Evolutionary conservation across 202 grass and related monocot genomes (phyloP), one percentile per base, ranked within the genome.

Genomic region (Digitaria exilis): DNA sequence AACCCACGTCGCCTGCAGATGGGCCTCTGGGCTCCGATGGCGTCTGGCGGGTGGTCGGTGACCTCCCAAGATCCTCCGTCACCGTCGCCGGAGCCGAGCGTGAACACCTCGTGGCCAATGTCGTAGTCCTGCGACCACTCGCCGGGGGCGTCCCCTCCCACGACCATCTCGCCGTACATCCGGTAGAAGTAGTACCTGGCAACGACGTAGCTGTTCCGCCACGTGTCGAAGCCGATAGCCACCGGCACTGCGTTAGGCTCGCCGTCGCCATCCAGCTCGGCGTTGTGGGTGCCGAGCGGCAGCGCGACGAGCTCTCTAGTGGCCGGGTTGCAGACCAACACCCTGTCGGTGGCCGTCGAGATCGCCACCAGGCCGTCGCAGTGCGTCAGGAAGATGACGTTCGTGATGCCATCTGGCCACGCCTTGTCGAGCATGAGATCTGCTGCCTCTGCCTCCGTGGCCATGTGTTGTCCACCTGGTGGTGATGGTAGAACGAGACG

Each of bases 71-170:
- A 16, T 0, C 2, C 32, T 8, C 19, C 32, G 32, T 3, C 26
- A 1, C 11, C 42, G n/a, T 19, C 42, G 9, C 82, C n/a, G n/a
- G n/a, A n/a, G n/a, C n/a, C 74, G 0, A 78, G 82, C 1, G 7
- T 29, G 65, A 85, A 85, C 8, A 78, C 4, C 51, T 82, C 69
- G n/a, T 74, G 80, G 41, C 69, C 57, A 9, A 82, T 62, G 30
- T 83, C 43, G 5, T 32, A 56, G 4, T 68, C 46, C 48, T 19
- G 13, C 3, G 0, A 22, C 3, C 2, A 0, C 46, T 21, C 21
- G 3, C 21, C 43, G 22, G 41, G 50, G 3, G 2, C 2, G 12
- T 13, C 25, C 30, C 2, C 18, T 13, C 25, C 30, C 6, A 3
- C 0, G 71, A 3, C 9, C 1, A 28, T 4, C 22, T 56, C 4